A percentile compares a stretch with the other conserved stretches of the same genome.
These are phyloP conservation scores for Penicillium verrucosum DNA, from an alignment of 2,329 filamentous ascomycete species.

Conservation along the genomic window DNA sequence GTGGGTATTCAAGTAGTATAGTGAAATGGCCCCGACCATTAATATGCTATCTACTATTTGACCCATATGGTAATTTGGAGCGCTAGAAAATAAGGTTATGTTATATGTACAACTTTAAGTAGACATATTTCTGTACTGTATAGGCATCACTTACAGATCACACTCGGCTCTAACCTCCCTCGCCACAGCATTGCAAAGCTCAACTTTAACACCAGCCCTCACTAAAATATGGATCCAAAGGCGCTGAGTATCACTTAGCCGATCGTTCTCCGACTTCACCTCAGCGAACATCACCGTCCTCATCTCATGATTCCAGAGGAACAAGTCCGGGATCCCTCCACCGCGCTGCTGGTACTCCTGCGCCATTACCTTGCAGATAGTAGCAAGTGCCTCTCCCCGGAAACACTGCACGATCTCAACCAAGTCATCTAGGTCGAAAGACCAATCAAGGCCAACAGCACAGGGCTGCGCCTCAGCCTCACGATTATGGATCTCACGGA, in stretches of 20 bases:
- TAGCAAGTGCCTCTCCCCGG: conserved; percentile 72
- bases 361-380: conserved; percentile 87
- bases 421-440: conserved; percentile 74
- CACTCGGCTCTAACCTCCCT: conserved; percentile 47
- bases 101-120: neutral
- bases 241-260: conserved; percentile 90
- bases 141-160: neutral
- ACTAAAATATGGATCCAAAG: conserved; percentile 95
- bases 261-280: conserved; percentile 84
- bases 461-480: conserved; percentile 72
- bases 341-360: conserved; percentile 88
- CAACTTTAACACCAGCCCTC: conserved; percentile 78
- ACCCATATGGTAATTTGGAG: neutral
- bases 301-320: conserved; percentile 69
- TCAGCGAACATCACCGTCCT: conserved; percentile 72
- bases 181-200: conserved; percentile 68
- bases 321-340: conserved; percentile 85
- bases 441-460: conserved; percentile 90
- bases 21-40: neutral
- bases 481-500: conserved; percentile 64
- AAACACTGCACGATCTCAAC: conserved; percentile 77
- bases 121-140: neutral
- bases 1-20: no score
- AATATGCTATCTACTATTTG: neutral
- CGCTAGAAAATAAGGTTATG: neutral